Evolutionary conservation across 2,329 filamentous ascomycete genomes (phyloP), one percentile per base, ranked within the genome.

Genomic region (Ophiostoma pallidulum): DNA sequence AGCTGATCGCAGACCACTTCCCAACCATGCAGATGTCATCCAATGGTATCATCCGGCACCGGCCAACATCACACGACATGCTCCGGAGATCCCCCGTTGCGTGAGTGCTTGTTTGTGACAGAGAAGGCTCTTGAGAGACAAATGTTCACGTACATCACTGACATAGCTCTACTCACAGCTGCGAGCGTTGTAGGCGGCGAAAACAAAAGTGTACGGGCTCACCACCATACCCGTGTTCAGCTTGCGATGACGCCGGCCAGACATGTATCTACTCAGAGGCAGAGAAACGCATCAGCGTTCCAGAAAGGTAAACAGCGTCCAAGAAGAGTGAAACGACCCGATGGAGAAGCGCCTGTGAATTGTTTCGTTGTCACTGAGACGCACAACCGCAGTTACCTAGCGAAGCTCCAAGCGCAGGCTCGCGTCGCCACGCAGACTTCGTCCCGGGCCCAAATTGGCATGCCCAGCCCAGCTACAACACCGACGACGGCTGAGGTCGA

Each of bases 401-500:
- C 29, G 4, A 37, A 38, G 26, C 42, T 45, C 4, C 42, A 45
- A 24, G n/a, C 32, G 10, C 42, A 45, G 19, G 42, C 42, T 14
- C 42, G 35, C 20, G 7, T 12, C 16, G 33, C 33, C 14, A 16
- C 32, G 3, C 33, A 36, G 33, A 6, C 33, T 4, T 8, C 16
- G 33, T 8, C 33, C 5, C 33, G 33, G n/a, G 3, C 8, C n/a
- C 42, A 22, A 4, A 33, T 37, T 36, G 42, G 14, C 22, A 19
- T 51, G 38, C 48, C 51, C 12, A 51, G 42, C 16, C 48, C 51
- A 35, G 48, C 51, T 4, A 41, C 48, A 28, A 53, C 51, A n/a
- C 40, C 51, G 22, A 36, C 48, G 31, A 44, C 48, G 9, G 31
- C 49, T 13, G 51, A 40, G 14, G 45, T 41, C 4, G 45, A 47